Conservation (phyloP, 176 grass and related monocot species). For the Carex myosuroides region DNA sequence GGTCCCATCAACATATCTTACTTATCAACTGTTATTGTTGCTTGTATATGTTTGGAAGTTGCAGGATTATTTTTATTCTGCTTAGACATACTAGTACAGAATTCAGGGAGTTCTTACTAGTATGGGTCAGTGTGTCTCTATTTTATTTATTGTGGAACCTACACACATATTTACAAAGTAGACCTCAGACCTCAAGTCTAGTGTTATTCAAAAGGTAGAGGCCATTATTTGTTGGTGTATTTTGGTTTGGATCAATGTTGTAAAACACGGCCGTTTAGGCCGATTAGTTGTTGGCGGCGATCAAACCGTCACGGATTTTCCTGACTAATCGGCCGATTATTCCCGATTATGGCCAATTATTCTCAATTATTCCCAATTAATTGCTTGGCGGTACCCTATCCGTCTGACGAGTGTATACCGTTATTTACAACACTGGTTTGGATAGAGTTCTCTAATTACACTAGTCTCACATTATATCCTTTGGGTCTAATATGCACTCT, state of each 20-base stretch:
- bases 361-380: too few species aligned
- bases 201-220: background rate
- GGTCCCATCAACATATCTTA: constrained; percentile 10
- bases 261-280: too few species aligned
- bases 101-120: background rate
- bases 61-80: background rate
- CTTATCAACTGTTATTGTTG: background rate
- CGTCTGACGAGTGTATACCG: too few species aligned
- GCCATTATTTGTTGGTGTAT: background rate
- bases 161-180: background rate
- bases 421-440: background rate
- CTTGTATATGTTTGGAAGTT: background rate
- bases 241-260: background rate
- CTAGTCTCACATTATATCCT: background rate
- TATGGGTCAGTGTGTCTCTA: background rate
- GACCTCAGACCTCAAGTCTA: background rate
- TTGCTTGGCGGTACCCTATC: too few species aligned
- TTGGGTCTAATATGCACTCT: background rate
- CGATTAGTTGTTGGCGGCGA: too few species aligned
- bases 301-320: too few species aligned
- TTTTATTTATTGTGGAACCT: background rate
- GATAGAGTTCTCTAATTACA: background rate
- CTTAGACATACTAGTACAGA: background rate
- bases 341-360: too few species aligned
- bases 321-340: too few species aligned